phyloP scores from a whole-genome alignment of 257 asterid genomes.

The Plantago major region DNA sequence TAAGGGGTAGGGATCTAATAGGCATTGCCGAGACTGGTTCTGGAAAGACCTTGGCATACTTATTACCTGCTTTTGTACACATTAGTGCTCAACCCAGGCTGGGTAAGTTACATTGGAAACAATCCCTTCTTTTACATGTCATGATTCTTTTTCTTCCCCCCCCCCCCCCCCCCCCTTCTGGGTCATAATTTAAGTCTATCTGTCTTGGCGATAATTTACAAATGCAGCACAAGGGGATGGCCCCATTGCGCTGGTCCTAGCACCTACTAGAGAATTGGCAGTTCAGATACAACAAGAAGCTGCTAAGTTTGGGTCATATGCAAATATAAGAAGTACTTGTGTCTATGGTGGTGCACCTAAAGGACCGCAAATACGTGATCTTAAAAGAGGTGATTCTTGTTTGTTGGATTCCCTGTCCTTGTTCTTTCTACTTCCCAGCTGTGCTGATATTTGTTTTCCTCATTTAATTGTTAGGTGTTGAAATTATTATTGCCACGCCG shows the following conservation, averaged over 20 bases:
- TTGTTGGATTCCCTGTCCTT: neutral
- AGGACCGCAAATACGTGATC: constrained; percentile 93
- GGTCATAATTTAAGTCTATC: neutral
- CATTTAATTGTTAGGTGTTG: constrained; percentile 59
- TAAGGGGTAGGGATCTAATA: constrained; percentile 81
- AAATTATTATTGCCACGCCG: constrained; percentile 88
- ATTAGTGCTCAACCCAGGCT: constrained; percentile 83
- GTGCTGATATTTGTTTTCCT: constrained; percentile 14
- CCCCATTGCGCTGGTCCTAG: constrained; percentile 73
- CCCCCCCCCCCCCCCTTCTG: too few relatives aligned
- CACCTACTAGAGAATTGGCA: constrained; percentile 94
- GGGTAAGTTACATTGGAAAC: constrained; percentile 36
- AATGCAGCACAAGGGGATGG: constrained; percentile 79
- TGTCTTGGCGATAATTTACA: constrained; percentile 9
- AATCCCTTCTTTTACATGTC: too few relatives aligned
- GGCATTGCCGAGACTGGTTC: constrained; percentile 99
- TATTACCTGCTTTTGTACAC: constrained; percentile 85
- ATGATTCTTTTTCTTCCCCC: too few relatives aligned
- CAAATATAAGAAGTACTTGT: constrained; percentile 73
- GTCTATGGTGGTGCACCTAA: constrained; percentile 94
- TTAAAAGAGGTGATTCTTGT: constrained; percentile 56
- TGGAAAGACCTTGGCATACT: constrained; percentile 82
- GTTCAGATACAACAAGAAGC: constrained; percentile 92
- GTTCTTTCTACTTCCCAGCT: constrained; percentile 13
- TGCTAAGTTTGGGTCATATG: constrained; percentile 62